A percentile compares a stretch with the other conserved stretches of the same genome.
These are phyloP conservation scores for Hypsizygus ulmarius DNA, from an alignment of 1,284 basidiomycete species.

Conservation along the genomic window DNA sequence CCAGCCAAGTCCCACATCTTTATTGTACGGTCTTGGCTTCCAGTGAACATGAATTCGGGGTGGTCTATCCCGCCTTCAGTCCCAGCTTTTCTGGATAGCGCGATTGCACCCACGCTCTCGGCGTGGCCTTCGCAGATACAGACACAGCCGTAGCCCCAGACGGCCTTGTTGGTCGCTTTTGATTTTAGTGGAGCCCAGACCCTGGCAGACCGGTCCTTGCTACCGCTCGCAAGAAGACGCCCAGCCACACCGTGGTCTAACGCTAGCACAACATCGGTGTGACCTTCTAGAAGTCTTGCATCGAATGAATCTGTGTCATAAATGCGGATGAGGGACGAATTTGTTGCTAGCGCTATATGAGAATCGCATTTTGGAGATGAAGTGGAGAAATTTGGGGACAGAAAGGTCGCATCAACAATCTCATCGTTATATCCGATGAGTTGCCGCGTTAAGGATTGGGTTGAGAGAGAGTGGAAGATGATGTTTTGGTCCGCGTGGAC, in stretches of 20 bases:
- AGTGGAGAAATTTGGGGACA: slow-evolving; percentile 45
- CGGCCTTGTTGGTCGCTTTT: slow-evolving; percentile 17
- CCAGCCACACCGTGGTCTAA: slow-evolving; percentile 72
- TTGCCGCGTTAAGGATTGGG: slow-evolving; percentile 70
- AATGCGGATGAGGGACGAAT: slow-evolving; percentile 88
- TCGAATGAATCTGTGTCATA: slow-evolving; percentile 77
- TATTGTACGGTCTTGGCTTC: slow-evolving; percentile 94
- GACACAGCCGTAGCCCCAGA: slow-evolving; percentile 75
- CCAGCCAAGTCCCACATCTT: slow-evolving; percentile 94
- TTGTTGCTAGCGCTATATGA: slow-evolving; percentile 91
- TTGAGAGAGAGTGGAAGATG: slow-evolving; percentile 76
- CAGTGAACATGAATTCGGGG: slow-evolving; percentile 82
- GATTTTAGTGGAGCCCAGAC: slow-evolving; percentile 70
- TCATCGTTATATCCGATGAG: slow-evolving; percentile 98
- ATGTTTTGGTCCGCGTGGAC: slow-evolving; percentile 97
- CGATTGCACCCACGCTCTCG: slow-evolving; percentile 90
- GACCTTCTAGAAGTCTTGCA: slow-evolving; percentile 81
- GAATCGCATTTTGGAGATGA: slow-evolving; percentile 43
- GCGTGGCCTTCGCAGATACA: slow-evolving; percentile 92
- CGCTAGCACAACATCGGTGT: slow-evolving; percentile 89
- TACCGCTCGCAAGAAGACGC: slow-evolving; percentile 80
- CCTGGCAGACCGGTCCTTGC: slow-evolving; percentile 88
- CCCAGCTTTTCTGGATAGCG: slow-evolving; percentile 53
- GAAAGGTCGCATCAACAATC: slow-evolving; percentile 85
- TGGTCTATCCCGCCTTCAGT: slow-evolving; percentile 24